Evolutionary conservation across 164 flowering plant genomes (phyloP), one percentile per base, ranked within the genome.

Genomic region (Platanus orientalis): DNA sequence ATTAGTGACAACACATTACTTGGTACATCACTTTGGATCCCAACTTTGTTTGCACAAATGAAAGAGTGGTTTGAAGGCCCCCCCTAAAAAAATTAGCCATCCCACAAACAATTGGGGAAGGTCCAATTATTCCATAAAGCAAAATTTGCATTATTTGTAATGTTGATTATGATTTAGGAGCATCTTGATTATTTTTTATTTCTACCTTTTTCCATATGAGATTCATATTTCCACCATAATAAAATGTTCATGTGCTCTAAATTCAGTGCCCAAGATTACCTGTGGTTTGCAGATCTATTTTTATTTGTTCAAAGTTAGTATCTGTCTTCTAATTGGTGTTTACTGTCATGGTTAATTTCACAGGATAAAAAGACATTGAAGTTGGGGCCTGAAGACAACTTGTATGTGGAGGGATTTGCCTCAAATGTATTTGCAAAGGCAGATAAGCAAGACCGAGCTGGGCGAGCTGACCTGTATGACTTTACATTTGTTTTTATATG

Each of bases 361-460:
- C 81, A 95, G 99, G 99, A 95, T 71, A 91, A 88, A 73, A 95
- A 88, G 80, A 78, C 96, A 24, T 7, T 92, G 66, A 77, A 75
- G 34, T 75, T 95, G 77, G 90, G 87, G 28, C 85, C 96, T 68
- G 97, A 95, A 54, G 97, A 95, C 69, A 75, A 74, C 67, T 65
- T 95, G 68, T 77, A 92, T 68, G 59, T 95, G 57, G 99, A 95
- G 67, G 99, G 99, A 23, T 95, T 91, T 88, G 97, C 96, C 30
- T 82, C 75, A 48, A 92, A 80, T 76, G 94, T 95, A 10, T 95
- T 95, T 75, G 83, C 79, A 10, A 92, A 83, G 75, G 99, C 96
- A 60, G 99, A 95, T 73, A 95, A 95, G 76, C 96, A 91, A 73
- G 99, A 92, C 77, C 85, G 96, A 27, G 94, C 96, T 54, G 99